Evolutionary conservation across 2,329 filamentous ascomycete species (phyloP), one percentile per base, ranked within the genome.

Genomic region (Knufia petricola): DNA sequence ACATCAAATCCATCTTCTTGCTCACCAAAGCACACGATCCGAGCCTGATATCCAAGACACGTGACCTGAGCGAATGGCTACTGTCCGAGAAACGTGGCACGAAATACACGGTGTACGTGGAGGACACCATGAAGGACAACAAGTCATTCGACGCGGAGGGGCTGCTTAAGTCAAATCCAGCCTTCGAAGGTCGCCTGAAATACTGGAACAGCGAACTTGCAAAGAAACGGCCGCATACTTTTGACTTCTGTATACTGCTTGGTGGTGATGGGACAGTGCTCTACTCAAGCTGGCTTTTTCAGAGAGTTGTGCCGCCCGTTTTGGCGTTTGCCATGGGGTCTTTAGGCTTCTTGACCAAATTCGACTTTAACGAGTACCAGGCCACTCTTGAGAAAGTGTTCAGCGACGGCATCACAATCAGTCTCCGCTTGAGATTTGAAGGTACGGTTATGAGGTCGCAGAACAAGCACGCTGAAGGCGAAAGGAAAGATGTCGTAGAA

Each of bases 231-330:
- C 90, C 90, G 3, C 87, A 95, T 59, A 84, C 80, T 0, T 95
- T 96, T 62, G 92, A 98, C 66, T 94, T 98, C 61, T 82, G 94
- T 44, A 79, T 98, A 42, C 92, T 90, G 0, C 76, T 95, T 2
- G 89, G 88, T 41, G 92, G 92, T 7, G 92, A 98, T 63, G 92
- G 92, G 15, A 98, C 92, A 0, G 90, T 98, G 4, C 72, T 98
- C 7, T 96, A 95, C 62, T 86, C 90, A 2, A 94, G 87, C 63
- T 96, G 90, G 88, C 74, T 98, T 1, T 98, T 98, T 64, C 92
- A 98, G 69, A 81, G 86, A 40, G 85, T 96, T 39, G 90, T 96
- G 0, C 92, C 92, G 3, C 92, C 92, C 0, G 87, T 95, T 0
- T 72, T 98, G 54, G 90, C 87, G 52, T 96, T 98, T 65, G 79